These are phyloP conservation scores for Ogataea minuta DNA, from an alignment of 805 yeast species.

Conservation along the genomic window DNA sequence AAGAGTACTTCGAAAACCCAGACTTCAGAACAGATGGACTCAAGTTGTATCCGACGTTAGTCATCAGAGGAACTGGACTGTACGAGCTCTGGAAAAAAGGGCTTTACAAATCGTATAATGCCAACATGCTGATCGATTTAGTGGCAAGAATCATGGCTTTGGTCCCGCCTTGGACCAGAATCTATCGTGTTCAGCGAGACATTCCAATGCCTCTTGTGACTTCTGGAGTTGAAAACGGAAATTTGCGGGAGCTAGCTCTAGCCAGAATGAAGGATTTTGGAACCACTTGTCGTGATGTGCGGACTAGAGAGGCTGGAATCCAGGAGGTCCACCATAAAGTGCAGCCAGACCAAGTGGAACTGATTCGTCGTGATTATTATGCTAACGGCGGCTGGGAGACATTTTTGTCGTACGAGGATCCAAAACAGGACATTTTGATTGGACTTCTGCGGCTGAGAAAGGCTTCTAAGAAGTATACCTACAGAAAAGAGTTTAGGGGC, in stretches of 20 bases:
- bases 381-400: conserved; percentile 99
- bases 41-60: conserved; percentile 92
- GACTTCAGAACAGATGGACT: conserved; percentile 96
- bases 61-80: conserved; percentile 94
- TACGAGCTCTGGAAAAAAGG: conserved; percentile 98
- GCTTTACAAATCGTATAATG: conserved; percentile 88
- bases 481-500: conserved; percentile 77
- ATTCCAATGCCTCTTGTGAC: conserved; percentile 98
- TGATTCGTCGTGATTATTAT: conserved; percentile 90
- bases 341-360: conserved; percentile 94
- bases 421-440: conserved; percentile 90
- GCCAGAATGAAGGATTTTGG: conserved; percentile 99
- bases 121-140: conserved; percentile 88
- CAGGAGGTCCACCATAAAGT: conserved; percentile 98
- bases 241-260: conserved; percentile 88
- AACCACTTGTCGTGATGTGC: conserved; percentile 90
- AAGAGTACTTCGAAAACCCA: conserved; percentile 95
- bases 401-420: conserved; percentile 92
- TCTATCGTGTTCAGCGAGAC: conserved; percentile 97
- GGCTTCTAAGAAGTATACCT: conserved; percentile 86
- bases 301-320: conserved; percentile 97
- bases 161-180: conserved; percentile 99
- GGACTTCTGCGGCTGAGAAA: conserved; percentile 86
- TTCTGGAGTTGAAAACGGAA: conserved; percentile 97
- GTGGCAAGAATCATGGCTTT: conserved; percentile 94